Evolutionary conservation across 1,284 basidiomycete genomes (phyloP), one percentile per base, ranked within the genome.

Genomic region (Ceratobasidium papillatum): DNA sequence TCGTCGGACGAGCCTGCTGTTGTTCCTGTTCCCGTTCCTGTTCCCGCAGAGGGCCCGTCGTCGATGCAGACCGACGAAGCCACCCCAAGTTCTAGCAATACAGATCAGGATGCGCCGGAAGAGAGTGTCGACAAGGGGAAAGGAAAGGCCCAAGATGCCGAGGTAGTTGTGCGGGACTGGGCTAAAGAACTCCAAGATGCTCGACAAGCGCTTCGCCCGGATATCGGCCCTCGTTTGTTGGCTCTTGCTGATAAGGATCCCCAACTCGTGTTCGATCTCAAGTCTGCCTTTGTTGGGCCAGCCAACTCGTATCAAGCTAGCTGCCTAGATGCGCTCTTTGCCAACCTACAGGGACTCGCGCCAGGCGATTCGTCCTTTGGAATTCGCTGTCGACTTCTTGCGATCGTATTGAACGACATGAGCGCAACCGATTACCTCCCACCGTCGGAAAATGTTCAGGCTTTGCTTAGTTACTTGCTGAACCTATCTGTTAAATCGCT

Each of bases 181-280:
- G 76, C 75, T 49, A 77, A 87, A 75, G 89, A 90, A 73, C 83
- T 98, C 49, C 87, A 92, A 74, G 85, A 84, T 49, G 84, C 86
- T 38, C 88, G 96, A n/a, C 88, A 91, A 66, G 84, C 88, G 41
- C 81, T 95, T 54, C 89, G 89, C 78, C 84, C 85, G 4, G 85
- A 85, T n/a, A 85, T 97, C 74, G 87, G 91, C 49, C 84, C 86
- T 34, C 89, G 89, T 49, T 90, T 94, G 0, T 84, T 99, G 54
- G 84, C 86, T 12, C 86, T 99, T 34, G 91, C 97, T 59, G 96
- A 99, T 80, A 89, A 92, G 76, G 92, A 96, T 78, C 90, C 93
- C 8, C 90, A 91, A 5, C 87, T 98, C 56, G 91, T 98, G 61
- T 98, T 98, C 80, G 96, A 98, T 80, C 88, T 98, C 63, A 91